phyloP scores from a whole-genome alignment of 2,329 filamentous ascomycete species.

The Trichoderma polysporum region DNA sequence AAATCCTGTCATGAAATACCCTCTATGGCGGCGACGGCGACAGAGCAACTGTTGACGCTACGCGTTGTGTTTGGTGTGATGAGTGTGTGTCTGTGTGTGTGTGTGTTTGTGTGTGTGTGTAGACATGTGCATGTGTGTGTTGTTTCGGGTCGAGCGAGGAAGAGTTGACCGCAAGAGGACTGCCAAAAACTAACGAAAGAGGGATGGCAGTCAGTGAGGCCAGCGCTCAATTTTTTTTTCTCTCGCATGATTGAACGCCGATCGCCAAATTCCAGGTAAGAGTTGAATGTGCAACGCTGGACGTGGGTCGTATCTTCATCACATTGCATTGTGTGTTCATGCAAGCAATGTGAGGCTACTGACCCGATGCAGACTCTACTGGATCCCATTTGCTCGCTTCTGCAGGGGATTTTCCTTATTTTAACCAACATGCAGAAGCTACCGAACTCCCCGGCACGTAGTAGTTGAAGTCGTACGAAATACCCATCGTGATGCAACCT shows the following conservation, averaged over 20 bases:
- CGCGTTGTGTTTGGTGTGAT: not conserved
- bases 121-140: constrained; percentile 3
- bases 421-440: not conserved
- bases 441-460: not conserved
- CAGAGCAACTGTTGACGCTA: constrained; percentile 12
- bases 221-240: not conserved
- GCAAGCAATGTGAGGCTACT: constrained; percentile 2
- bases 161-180: not conserved
- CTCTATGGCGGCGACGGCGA: constrained; percentile 7
- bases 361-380: constrained; percentile 2
- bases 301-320: not conserved
- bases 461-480: not conserved
- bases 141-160: not conserved
- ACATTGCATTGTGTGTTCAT: not conserved
- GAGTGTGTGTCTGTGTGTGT: not conserved
- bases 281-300: not conserved
- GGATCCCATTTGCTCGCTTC: not conserved
- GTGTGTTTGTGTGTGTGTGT: not conserved
- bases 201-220: not conserved
- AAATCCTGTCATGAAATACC: constrained; percentile 21
- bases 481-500: not conserved
- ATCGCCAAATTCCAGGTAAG: not conserved
- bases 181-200: not conserved
- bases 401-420: not conserved
- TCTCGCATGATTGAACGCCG: not conserved